Conservation (phyloP, 1,284 basidiomycete genomes). For the Pulveroboletus sp. region DNA sequence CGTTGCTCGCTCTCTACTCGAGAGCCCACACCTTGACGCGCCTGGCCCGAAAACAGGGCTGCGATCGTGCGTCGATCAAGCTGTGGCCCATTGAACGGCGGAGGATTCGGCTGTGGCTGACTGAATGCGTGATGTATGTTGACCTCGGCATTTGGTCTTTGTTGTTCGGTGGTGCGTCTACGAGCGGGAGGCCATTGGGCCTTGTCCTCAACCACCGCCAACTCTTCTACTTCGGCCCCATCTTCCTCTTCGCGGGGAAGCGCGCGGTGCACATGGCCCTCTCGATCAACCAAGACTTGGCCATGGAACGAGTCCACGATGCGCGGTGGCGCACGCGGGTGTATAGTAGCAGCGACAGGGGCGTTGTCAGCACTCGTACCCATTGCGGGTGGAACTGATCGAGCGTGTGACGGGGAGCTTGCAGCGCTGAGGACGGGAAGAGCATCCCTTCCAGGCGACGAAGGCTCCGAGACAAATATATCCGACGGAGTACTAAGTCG, state of each 20-base stretch:
- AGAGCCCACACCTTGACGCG: neutral
- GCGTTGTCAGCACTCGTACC: neutral
- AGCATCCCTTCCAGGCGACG: slow-evolving; percentile 8
- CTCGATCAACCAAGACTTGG: slow-evolving; percentile 24
- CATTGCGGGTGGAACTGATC: neutral
- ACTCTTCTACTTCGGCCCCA: neutral
- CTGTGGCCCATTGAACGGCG: neutral
- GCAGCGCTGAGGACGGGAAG: neutral
- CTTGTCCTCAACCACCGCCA: neutral
- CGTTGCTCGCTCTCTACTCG: neutral
- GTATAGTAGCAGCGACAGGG: neutral
- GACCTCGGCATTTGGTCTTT: neutral
- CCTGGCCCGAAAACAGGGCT: slow-evolving; percentile 4
- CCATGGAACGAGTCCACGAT: slow-evolving; percentile 24
- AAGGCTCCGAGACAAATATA: slow-evolving; percentile 21
- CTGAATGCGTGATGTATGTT: slow-evolving; percentile 28
- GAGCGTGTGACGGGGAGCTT: neutral
- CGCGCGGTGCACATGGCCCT: slow-evolving; percentile 20
- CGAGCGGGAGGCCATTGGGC: slow-evolving; percentile 28
- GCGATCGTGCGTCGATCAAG: neutral
- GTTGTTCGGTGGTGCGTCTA: neutral
- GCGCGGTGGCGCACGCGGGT: slow-evolving; percentile 27
- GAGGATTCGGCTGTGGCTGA: slow-evolving; percentile 8
- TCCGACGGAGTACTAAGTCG: slow-evolving; percentile 18
- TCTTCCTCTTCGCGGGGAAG: neutral